phyloP scores from a whole-genome alignment of 805 yeast species.

The Lachancea thermotolerans region DNA sequence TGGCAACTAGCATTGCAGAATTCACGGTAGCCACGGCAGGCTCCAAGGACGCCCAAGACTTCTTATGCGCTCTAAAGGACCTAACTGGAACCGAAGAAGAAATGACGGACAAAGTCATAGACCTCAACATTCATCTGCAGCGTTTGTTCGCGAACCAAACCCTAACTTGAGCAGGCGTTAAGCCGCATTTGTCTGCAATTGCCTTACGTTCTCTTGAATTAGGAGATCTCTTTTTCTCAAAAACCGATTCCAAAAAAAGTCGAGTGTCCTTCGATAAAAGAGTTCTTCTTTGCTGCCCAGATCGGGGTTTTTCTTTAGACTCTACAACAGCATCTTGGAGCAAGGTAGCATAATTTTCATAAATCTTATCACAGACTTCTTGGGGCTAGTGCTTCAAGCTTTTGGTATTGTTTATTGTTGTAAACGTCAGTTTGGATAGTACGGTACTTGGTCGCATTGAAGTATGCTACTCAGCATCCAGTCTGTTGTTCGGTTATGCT shows the following conservation, averaged over 20 bases:
- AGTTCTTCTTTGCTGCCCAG: background rate
- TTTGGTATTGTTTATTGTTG: background rate
- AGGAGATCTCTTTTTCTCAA: conserved; percentile 17
- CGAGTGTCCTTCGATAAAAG: background rate
- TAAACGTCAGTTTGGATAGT: too few species aligned
- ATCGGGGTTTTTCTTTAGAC: conserved; percentile 1
- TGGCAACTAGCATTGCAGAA: conserved; percentile 56
- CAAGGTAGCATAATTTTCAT: conserved; percentile 4
- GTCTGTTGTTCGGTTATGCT: background rate
- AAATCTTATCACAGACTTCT: conserved; percentile 5
- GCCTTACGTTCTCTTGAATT: conserved; percentile 20
- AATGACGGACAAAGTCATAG: conserved; percentile 69
- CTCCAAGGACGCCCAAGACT: conserved; percentile 60
- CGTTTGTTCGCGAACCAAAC: conserved; percentile 17
- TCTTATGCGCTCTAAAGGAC: conserved; percentile 49
- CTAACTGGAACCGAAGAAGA: conserved; percentile 52
- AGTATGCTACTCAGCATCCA: too few species aligned
- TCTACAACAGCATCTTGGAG: conserved; percentile 5
- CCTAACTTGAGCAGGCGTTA: conserved; percentile 21
- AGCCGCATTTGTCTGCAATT: conserved; percentile 18
- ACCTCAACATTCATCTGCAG: conserved; percentile 70
- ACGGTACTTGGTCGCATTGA: too few species aligned
- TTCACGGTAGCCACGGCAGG: conserved; percentile 57
- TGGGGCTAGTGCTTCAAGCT: background rate
- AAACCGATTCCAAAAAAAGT: too few species aligned